Evolutionary conservation across 306 rosid species (phyloP), one percentile per base, ranked within the genome.

Genomic region (Comarum palustre): DNA sequence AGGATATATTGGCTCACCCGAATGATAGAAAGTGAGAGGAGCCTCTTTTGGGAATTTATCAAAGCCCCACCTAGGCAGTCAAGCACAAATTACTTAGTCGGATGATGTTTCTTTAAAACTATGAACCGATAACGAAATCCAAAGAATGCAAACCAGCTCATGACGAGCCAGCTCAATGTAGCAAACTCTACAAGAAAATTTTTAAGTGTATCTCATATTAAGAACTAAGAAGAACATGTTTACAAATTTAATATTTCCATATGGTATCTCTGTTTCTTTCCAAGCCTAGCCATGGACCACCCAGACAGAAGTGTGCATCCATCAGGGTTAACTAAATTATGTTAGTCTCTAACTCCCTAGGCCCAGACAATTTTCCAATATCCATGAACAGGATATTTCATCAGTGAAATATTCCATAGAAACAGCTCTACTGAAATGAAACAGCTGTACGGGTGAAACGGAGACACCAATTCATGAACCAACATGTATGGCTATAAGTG

Each of bases 11-110:
- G 90, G 93, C 66, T 75, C 73, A 75, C 94, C 87, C n/a, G 69
- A 84, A 46, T 66, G 78, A 73, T 90, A 93, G 76, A 93, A 93
- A n/a, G 86, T 87, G 29, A 90, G 90, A 63, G 98, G 92, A 58
- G 76, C 89, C 85, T 84, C 96, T 75, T 87, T 87, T 1, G 97
- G 97, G 78, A 89, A 93, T 77, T 90, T 90, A 80, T 93, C 93
- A 36, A 59, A 55, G 72, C 83, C 87, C 98, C 98, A 91, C 98
- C 98, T 93, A 74, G 75, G 68, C 87, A 72, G 77, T 68, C 62
- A 86, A 84, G 73, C 71, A 47, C 68, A 73, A 63, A 76, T 60
- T 50, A 61, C 55, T 25, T 17, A 68, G 69, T 19, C 54, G 47
- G 14, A 65, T 43, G 50, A 65, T 6, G 51, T 63, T 71, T 64